These are phyloP conservation scores for Penicillium capsulatum DNA, from an alignment of 2,329 filamentous ascomycete genomes.

Conservation along the genomic window DNA sequence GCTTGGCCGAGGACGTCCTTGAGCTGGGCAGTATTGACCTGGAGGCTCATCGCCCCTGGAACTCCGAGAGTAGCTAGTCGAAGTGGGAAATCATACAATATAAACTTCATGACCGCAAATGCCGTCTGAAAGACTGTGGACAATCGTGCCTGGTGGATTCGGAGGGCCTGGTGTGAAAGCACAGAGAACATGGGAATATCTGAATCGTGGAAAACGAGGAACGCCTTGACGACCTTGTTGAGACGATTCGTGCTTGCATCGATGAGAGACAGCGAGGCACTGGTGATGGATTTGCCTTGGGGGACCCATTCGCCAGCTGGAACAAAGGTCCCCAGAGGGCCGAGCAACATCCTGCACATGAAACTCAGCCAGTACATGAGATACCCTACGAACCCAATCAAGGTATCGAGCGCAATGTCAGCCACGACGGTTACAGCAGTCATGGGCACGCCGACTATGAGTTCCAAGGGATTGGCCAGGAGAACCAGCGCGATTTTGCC, in stretches of 20 bases:
- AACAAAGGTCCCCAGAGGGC: conserved; percentile 33
- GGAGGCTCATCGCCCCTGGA: conserved; percentile 20
- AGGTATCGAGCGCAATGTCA: conserved; percentile 74
- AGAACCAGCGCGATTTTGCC: conserved; percentile 79
- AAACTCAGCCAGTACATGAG: conserved; percentile 40
- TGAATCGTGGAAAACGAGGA: conserved; percentile 45
- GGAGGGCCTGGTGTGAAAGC: conserved; percentile 66
- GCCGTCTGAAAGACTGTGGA: conserved; percentile 40
- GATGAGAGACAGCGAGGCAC: conserved; percentile 41
- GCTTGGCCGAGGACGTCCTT: conserved; percentile 11
- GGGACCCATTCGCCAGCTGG: conserved; percentile 37
- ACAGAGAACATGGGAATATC: conserved; percentile 75
- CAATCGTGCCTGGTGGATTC: conserved; percentile 56
- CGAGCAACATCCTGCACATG: conserved; percentile 30
- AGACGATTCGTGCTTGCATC: conserved; percentile 41
- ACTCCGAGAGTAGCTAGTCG: conserved; percentile 28
- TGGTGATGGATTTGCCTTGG: conserved; percentile 35
- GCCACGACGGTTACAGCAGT: conserved; percentile 67
- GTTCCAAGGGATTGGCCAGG: conserved; percentile 69
- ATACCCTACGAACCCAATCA: conserved; percentile 61
- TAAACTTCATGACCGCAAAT: conserved; percentile 41
- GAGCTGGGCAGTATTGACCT: conserved; percentile 17
- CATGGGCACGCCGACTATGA: conserved; percentile 64
- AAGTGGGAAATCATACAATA: conserved; percentile 38
- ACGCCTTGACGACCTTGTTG: conserved; percentile 35